Base-by-base conservation (phyloP, 2,329 filamentous ascomycete genomes). In the Dothideomycetes sp. region DNA sequence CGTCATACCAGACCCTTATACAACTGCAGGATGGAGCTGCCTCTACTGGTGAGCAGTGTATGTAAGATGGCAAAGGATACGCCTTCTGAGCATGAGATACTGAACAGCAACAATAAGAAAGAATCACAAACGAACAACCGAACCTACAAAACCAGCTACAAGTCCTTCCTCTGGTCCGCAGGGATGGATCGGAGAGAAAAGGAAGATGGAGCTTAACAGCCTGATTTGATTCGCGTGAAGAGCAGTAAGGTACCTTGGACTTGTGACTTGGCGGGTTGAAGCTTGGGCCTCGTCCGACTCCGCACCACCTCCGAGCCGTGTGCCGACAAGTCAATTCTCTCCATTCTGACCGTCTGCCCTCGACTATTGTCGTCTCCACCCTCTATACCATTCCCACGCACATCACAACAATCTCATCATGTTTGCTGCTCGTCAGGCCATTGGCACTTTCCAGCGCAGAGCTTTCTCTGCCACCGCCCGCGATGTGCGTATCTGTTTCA, bases 291-390 rank as follows among this genome's bases (percentile, higher is more conserved):
- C 9, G 31, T 8, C 31, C 16, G 3, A 17, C 12, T 33, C 31
- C 31, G 31, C 16, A 8, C 31, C 31, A 33, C 12, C 12, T 12
- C 22, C 22, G 22, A 33, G 14, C 8, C 9, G 14, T 14, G 8
- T 14, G 8, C n/a, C 31, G 14, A 10, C 33, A 17, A 19, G 5
- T 16, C 9, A 10, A 5, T 17, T 35, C 33, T 14, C 5, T 19
- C 3, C 9, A 9, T n/a, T 82, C n/a, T 94, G 87, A 87, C 83
- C 82, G 2, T 74, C 83, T 0, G 86, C 87, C 0, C 63, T 93
- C 31, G 68, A 78, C 14, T 79, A n/a, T n/a, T n/a, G n/a, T 84
- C 43, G 56, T 88, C 36, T 66, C 94, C 48, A 87, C 85, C 0
- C 69, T 94, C 7, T 69, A 79, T 16, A 17, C 14, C 33, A 2